A percentile compares a stretch with the other conserved stretches of the same genome.
These are phyloP conservation scores for Irpex sp. DNA, from an alignment of 1,284 basidiomycete genomes.

Conservation along the genomic window DNA sequence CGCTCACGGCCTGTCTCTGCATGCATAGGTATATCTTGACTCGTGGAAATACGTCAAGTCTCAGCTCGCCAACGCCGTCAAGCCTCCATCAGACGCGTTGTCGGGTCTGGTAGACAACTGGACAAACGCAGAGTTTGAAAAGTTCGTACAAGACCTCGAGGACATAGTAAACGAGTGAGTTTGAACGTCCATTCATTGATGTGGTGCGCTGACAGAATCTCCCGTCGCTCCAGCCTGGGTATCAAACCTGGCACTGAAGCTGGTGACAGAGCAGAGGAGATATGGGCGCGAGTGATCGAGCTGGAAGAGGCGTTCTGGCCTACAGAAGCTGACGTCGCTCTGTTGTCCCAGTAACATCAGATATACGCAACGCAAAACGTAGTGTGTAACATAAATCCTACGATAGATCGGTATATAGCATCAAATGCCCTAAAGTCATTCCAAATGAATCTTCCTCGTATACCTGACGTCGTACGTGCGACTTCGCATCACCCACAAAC, in stretches of 20 bases:
- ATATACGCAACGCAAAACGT: no score
- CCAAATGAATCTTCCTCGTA: no score
- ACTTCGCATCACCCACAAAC: constrained; percentile 26
- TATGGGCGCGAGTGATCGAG: constrained; percentile 57
- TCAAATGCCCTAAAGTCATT: no score
- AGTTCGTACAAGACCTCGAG: constrained; percentile 56
- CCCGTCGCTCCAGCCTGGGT: constrained; percentile 23
- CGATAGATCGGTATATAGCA: no score
- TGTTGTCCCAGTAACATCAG: neutral
- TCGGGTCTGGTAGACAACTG: constrained; percentile 58
- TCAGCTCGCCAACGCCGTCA: constrained; percentile 8
- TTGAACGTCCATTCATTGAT: neutral
- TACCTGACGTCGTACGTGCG: no score
- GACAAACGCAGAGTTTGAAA: constrained; percentile 59
- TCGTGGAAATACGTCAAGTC: constrained; percentile 57
- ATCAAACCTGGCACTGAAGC: constrained; percentile 35
- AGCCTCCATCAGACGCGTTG: constrained; percentile 37
- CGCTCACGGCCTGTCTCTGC: neutral
- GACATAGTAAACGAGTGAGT: constrained; percentile 46
- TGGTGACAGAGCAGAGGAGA: constrained; percentile 45
- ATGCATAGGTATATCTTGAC: constrained; percentile 53
- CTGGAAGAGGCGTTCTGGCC: constrained; percentile 66
- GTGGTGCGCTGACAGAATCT: no score
- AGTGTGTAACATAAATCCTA: no score
- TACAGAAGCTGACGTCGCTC: constrained; percentile 18